Percentiles rank a stretch among this genome's conserved stretches.
Evolutionary conservation across 2,329 filamentous ascomycete genomes (phyloP).

Genomic region (Cercospora janseana): DNA sequence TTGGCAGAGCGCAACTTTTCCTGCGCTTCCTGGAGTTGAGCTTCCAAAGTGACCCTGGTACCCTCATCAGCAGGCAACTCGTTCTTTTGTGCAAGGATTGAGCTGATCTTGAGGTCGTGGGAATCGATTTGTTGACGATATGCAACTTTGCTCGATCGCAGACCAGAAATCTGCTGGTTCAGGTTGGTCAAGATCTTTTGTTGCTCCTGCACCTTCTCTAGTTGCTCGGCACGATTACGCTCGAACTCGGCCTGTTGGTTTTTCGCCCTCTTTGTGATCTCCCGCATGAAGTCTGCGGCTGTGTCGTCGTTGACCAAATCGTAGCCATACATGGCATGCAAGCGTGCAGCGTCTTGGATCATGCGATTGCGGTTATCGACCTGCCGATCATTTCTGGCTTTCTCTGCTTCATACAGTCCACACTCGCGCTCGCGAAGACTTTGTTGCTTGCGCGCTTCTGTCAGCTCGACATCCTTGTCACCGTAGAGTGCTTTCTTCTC

Average conservation of each 20-base stretch:
- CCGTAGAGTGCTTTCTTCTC: slow-evolving; percentile 63
- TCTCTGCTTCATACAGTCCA: slow-evolving; percentile 80
- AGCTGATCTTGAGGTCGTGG: slow-evolving; percentile 68
- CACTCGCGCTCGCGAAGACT: slow-evolving; percentile 58
- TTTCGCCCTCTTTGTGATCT: slow-evolving; percentile 68
- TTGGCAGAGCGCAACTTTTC: slow-evolving; percentile 61
- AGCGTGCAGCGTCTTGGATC: slow-evolving; percentile 73
- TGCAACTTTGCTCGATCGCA: slow-evolving; percentile 70
- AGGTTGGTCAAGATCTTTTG: slow-evolving; percentile 70
- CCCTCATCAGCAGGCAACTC: slow-evolving; percentile 84
- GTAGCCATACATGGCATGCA: slow-evolving; percentile 79
- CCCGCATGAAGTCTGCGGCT: slow-evolving; percentile 74
- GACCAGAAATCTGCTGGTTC: slow-evolving; percentile 68
- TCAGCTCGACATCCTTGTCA: slow-evolving; percentile 57
- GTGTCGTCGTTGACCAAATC: slow-evolving; percentile 73
- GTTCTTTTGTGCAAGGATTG: slow-evolving; percentile 66
- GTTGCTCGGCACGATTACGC: slow-evolving; percentile 68
- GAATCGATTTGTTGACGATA: slow-evolving; percentile 69
- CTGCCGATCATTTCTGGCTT: slow-evolving; percentile 81
- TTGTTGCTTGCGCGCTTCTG: slow-evolving; percentile 44
- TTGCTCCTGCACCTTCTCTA: slow-evolving; percentile 71
- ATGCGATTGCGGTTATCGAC: slow-evolving; percentile 67
- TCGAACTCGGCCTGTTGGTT: slow-evolving; percentile 81
- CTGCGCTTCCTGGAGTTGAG: slow-evolving; percentile 68
- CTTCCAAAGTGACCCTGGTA: slow-evolving; percentile 71